Conservation (phyloP, 192 early-diverging fungal genomes). For the Powellomyces hirtus region DNA sequence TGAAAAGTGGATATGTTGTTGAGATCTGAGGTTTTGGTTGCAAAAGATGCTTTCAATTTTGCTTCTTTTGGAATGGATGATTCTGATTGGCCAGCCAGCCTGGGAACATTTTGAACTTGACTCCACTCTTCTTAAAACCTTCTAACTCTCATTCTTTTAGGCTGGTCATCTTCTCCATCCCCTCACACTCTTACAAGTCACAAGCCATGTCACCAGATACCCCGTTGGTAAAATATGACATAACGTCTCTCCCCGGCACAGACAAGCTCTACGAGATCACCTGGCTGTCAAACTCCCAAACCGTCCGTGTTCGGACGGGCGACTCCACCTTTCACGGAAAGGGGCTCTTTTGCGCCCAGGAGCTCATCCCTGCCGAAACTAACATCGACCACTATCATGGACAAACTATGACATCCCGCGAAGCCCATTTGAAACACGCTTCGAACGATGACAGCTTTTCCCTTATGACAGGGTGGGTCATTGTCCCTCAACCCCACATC, state of each 20-base stretch:
- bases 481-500: constrained; percentile 14
- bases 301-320: constrained; percentile 2
- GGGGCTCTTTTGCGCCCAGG: constrained; percentile 27
- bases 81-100: no score
- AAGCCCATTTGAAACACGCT: background rate
- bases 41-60: no score
- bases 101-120: no score
- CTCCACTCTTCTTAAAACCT: no score
- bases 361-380: constrained; percentile 8
- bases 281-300: background rate
- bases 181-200: no score
- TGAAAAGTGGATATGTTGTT: no score
- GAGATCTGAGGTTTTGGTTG: no score
- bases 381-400: constrained; percentile 29
- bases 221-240: background rate
- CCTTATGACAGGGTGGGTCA: background rate
- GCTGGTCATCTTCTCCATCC: no score
- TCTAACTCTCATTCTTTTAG: no score
- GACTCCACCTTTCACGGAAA: constrained; percentile 16
- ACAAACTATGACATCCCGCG: background rate
- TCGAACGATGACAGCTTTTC: constrained; percentile 21
- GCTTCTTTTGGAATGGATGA: no score
- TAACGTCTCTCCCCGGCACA: background rate
- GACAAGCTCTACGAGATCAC: constrained; percentile 5
- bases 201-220: background rate